These are phyloP conservation scores for Garcia nutans DNA, from an alignment of 345 rosid genomes.

Conservation along the genomic window DNA sequence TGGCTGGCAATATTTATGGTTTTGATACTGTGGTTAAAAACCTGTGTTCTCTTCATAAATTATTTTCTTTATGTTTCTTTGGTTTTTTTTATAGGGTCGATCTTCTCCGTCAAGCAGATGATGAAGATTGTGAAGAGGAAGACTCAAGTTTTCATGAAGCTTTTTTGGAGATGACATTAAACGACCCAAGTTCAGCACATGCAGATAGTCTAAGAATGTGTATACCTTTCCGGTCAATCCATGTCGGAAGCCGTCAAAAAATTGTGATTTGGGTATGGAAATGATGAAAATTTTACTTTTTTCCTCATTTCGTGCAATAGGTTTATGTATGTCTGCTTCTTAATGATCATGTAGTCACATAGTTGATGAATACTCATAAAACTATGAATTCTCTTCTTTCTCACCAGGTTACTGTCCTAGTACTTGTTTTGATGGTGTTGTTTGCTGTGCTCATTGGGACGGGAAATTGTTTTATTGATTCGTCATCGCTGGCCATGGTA, in stretches of 20 bases:
- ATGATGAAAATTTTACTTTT: conserved; percentile 7
- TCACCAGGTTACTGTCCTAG: conserved; percentile 44
- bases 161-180: conserved; percentile 40
- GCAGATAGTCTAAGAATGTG: conserved; percentile 41
- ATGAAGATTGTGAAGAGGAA: conserved; percentile 64
- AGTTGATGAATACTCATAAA: conserved; percentile 6
- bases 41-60: conserved; percentile 6
- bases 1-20: neutral
- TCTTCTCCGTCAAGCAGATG: conserved; percentile 64
- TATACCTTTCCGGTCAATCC: conserved; percentile 49
- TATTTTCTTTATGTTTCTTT: conserved; percentile 17
- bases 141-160: conserved; percentile 53
- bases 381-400: conserved; percentile 6
- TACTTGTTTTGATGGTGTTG: conserved; percentile 44
- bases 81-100: conserved; percentile 48
- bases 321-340: neutral
- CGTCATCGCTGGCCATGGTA: conserved; percentile 54
- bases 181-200: conserved; percentile 33
- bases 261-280: conserved; percentile 55
- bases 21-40: conserved; percentile 9
- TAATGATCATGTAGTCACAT: neutral
- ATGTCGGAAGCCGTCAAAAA: conserved; percentile 63
- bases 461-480: conserved; percentile 39
- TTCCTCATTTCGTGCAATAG: conserved; percentile 1
- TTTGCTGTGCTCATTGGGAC: conserved; percentile 52